Base-by-base conservation (phyloP, 2,329 filamentous ascomycete genomes). In the Aureobasidium sp. region DNA sequence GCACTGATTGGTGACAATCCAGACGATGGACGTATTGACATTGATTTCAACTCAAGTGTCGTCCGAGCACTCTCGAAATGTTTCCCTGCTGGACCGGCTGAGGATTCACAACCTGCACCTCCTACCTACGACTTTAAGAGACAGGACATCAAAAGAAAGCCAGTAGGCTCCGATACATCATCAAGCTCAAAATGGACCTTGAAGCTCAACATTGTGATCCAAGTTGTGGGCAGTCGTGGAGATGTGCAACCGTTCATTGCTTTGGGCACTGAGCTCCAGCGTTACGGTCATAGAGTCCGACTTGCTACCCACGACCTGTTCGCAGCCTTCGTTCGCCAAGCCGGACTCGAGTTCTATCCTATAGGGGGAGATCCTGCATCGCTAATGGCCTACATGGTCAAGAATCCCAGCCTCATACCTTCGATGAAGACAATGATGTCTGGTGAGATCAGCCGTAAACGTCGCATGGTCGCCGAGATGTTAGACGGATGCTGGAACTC, bases 401-500 rank as follows among this genome's bases (percentile, higher is more conserved):
- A 92, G 74, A 89, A 94, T 67, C 90, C 91, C 0, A 89, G 90
- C 0, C 78, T 96, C 36, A 90, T 95, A 87, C 91, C 91, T 1
- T 88, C 88, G 0, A 84, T 93, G 63, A 87, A 92, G 53, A 86
- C 88, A 0, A 75, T 95, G 53, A 86, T 85, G 64, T 88, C 82
- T 65, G 90, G 90, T 8, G 90, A 94, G 70, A 84, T 96, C 55
- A 86, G 83, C 45, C 88, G 87, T 73, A 81, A 90, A 34, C 82
- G 90, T 34, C 85, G 83, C 65, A 89, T 88, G 17, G 91, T 95
- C 65, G 84, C 86, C 63, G 83, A 90, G 64, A 92, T 94, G 65
- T 77, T 96, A n/a, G 78, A 88, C 27, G 91, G 91, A 0, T 94
- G 89, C 69, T 96, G 91, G 92, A 81, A 87, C 68, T 91, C 90